Percentiles rank a stretch among this genome's conserved stretches.
These are phyloP conservation scores for Geranomyces variabilis DNA, from an alignment of 192 early-diverging fungal species.

Conservation along the genomic window DNA sequence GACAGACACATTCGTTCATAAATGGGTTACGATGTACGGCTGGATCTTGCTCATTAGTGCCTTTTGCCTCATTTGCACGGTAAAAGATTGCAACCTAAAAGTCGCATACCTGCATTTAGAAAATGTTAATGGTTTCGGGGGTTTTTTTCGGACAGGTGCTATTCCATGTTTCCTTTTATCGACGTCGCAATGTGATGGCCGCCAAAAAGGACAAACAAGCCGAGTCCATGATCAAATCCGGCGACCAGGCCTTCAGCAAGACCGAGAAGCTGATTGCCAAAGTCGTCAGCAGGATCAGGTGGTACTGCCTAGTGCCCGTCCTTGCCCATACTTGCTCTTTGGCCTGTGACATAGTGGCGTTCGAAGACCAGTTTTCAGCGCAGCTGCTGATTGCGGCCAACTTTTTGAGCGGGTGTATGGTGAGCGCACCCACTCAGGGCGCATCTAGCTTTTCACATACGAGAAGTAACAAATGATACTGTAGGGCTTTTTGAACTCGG, in stretches of 20 bases:
- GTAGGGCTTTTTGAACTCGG: not conserved
- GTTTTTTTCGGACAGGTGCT: not conserved
- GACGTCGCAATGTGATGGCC: not conserved
- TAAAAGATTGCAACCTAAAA: not conserved
- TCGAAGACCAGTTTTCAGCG: not conserved
- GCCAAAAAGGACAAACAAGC: not conserved
- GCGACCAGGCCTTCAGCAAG: conserved; percentile 1
- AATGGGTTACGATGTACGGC: conserved; percentile 22
- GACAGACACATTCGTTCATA: not conserved
- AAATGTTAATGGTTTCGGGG: not conserved
- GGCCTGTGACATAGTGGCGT: conserved; percentile 1
- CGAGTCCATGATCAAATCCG: not conserved
- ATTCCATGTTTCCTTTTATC: conserved; percentile 3
- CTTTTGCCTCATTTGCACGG: conserved; percentile 19
- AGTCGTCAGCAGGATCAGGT: conserved; percentile 11
- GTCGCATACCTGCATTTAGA: not conserved
- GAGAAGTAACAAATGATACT: not conserved
- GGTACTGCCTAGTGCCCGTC: conserved; percentile 23
- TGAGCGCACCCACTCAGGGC: not conserved
- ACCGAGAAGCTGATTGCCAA: conserved; percentile 17
- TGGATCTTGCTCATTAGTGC: conserved; percentile 13
- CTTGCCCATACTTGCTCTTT: conserved; percentile 18
- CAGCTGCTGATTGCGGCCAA: conserved; percentile 9
- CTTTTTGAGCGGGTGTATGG: conserved; percentile 12
- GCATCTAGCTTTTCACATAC: not conserved